A percentile compares a stretch with the other conserved stretches of the same genome.
Evolutionary conservation across 2,329 filamentous ascomycete genomes (phyloP).

Genomic region (Aspergillus ibericus): DNA sequence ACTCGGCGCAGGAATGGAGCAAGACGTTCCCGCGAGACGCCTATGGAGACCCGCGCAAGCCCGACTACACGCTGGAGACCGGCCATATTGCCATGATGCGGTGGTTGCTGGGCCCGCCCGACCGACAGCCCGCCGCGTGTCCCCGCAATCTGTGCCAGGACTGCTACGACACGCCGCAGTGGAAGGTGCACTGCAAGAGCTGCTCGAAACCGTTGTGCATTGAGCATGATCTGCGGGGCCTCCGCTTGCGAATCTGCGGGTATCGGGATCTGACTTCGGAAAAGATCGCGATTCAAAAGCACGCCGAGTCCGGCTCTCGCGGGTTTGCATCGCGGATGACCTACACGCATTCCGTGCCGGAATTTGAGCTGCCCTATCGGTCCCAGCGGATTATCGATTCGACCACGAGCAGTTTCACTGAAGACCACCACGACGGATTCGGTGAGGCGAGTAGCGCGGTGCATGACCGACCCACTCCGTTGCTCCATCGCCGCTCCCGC

Average conservation of each 20-base stretch:
- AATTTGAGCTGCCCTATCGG: constrained; percentile 32
- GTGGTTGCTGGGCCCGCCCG: constrained; percentile 51
- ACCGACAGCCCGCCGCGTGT: constrained; percentile 48
- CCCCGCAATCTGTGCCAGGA: constrained; percentile 59
- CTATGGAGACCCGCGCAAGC: constrained; percentile 40
- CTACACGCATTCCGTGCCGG: constrained; percentile 17
- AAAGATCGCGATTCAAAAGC: constrained; percentile 42
- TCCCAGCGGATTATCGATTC: constrained; percentile 32
- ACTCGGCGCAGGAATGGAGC: constrained; percentile 42
- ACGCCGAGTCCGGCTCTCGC: constrained; percentile 16
- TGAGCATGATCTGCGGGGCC: constrained; percentile 59
- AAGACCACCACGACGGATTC: constrained; percentile 31
- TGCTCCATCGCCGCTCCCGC: constrained; percentile 32
- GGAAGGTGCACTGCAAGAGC: constrained; percentile 60
- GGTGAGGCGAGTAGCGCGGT: constrained; percentile 20
- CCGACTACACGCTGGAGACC: constrained; percentile 41
- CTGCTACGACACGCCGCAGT: constrained; percentile 58
- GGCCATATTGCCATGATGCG: constrained; percentile 46
- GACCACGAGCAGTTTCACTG: constrained; percentile 37
- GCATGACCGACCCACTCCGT: constrained; percentile 19
- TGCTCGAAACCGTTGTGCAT: constrained; percentile 60
- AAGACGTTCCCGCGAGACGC: constrained; percentile 42
- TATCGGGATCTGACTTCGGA: constrained; percentile 57
- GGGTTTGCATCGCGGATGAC: constrained; percentile 13
- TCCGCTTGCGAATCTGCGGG: constrained; percentile 59